Percentiles rank a stretch among this genome's conserved stretches.
phyloP scores from a whole-genome alignment of 31 red algal species.

The Endocladia muricata region DNA sequence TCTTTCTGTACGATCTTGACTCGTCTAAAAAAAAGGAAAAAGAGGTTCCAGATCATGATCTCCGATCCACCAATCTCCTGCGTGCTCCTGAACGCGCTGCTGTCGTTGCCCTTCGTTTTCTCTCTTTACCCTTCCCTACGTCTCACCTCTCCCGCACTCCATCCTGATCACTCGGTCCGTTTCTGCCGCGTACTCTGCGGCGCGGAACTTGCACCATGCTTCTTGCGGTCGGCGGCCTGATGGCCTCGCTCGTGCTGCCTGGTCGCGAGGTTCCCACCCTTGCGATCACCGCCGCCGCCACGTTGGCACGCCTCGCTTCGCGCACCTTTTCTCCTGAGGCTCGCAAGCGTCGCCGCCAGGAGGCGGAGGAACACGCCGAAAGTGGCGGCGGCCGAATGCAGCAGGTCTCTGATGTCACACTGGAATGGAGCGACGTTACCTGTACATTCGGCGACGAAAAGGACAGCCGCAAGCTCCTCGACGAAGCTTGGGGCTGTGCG shows the following conservation, averaged over 20 bases:
- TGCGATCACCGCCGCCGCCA: slow-evolving; percentile 19
- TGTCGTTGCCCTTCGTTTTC: not conserved
- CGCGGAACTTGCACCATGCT: slow-evolving; percentile 23
- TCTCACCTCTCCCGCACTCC: not conserved
- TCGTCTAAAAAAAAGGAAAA: too few relatives aligned
- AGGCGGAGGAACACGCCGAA: not conserved
- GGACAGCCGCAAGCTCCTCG: slow-evolving; percentile 21
- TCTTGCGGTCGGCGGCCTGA: slow-evolving; percentile 58
- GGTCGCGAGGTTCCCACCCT: slow-evolving; percentile 30
- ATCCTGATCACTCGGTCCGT: not conserved
- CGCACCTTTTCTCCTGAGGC: too few relatives aligned
- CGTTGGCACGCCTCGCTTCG: not conserved
- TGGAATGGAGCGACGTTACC: slow-evolving; percentile 34
- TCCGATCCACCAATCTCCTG: too few relatives aligned
- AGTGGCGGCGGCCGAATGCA: not conserved
- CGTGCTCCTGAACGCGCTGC: too few relatives aligned
- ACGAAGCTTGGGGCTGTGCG: slow-evolving; percentile 67
- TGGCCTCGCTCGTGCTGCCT: slow-evolving; percentile 48
- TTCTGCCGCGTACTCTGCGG: not conserved
- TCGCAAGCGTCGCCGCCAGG: not conserved
- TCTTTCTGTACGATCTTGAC: too few relatives aligned
- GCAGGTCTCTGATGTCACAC: not conserved
- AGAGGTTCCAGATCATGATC: too few relatives aligned
- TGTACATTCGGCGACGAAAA: slow-evolving; percentile 13
- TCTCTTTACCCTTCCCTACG: not conserved